Base-by-base conservation (phyloP, 2,329 filamentous ascomycete genomes). In the Whalleya microplaca region DNA sequence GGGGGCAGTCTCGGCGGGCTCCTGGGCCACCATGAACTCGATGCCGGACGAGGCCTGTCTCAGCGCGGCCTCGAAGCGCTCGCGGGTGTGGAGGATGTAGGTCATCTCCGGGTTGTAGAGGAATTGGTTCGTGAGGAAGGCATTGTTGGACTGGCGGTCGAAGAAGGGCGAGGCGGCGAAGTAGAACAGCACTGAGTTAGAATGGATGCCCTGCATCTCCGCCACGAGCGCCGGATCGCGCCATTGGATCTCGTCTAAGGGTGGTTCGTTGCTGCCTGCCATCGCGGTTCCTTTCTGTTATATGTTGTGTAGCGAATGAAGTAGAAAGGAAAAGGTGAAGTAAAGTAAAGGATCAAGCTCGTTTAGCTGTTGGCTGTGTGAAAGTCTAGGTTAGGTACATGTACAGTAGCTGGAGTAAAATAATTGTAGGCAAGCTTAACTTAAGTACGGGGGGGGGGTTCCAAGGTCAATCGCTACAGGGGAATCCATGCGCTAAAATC, bases 171-270 rank as follows among this genome's bases (percentile, higher is more conserved):
- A 89, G 58, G 82, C 76, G 63, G 85, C 81, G 64, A 89, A 89
- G 75, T 89, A 89, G 75, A 83, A 86, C 56, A 88, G 82, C 57
- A 89, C 78, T 45, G 80, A 81, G 70, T 89, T 88, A 63, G 78
- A 83, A 72, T 89, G 85, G 49, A 89, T 79, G 69, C 84, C 81
- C 59, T 78, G 80, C 76, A 84, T 81, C 45, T 73, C 70, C 47
- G 78, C 75, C 45, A 80, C 75, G 43, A 77, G 74, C 47, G 72
- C 72, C 19, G 83, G 83, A 40, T 81, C 79, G 57, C 78, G 79
- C 85, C 86, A 89, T 77, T 86, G 84, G 58, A 88, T 87, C 76
- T 89, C 86, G 71, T 89, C 86, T 58, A 88, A 77, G 6, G 82
- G 80, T 1, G 64, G 63, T 14, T 71, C 68, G 29, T 64, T 70